A percentile compares a stretch with the other conserved stretches of the same genome.
Evolutionary conservation across 148 eudicot genomes (phyloP).

Genomic region (Rhododendron kiyosumense): DNA sequence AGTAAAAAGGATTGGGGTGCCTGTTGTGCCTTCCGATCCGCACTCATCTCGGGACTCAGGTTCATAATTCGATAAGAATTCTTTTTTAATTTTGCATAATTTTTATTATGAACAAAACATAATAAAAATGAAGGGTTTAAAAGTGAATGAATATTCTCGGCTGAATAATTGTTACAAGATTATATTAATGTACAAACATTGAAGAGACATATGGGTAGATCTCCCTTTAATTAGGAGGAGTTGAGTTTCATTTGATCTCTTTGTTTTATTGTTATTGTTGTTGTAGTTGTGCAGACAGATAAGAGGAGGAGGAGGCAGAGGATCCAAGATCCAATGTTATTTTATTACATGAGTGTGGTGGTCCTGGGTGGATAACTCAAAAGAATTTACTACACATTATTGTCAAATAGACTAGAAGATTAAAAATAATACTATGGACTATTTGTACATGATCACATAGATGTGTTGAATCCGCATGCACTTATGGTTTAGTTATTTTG

Average conservation of each 20-base stretch:
- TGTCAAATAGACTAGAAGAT: neutral
- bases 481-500: neutral
- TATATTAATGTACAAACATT: neutral
- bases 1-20: too few relatives aligned
- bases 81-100: too few relatives aligned
- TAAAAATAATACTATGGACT: neutral
- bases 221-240: neutral
- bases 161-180: neutral
- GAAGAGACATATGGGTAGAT: neutral
- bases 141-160: neutral
- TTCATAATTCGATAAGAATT: too few relatives aligned
- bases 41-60: too few relatives aligned
- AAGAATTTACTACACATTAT: neutral
- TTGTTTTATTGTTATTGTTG: neutral
- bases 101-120: too few relatives aligned
- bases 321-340: neutral
- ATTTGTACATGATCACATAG: neutral
- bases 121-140: too few relatives aligned
- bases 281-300: neutral
- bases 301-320: neutral
- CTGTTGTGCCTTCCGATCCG: too few relatives aligned
- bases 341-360: neutral
- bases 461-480: neutral
- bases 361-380: neutral
- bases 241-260: neutral